A percentile compares a stretch with the other conserved stretches of the same genome.
phyloP scores from a whole-genome alignment of 345 rosid species.

The Salix koriyanagi region DNA sequence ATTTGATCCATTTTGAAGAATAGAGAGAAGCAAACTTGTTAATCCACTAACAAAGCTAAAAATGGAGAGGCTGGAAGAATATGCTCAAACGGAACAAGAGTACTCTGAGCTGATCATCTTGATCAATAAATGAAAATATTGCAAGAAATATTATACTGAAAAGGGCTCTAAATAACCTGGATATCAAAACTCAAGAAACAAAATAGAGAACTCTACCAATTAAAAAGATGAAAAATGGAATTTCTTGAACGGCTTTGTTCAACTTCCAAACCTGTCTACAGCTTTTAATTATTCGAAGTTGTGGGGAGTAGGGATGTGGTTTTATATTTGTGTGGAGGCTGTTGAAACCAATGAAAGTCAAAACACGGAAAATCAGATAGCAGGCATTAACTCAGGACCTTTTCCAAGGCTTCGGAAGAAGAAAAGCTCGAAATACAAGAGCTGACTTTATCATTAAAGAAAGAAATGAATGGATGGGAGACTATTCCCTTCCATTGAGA shows the following conservation, averaged over 20 bases:
- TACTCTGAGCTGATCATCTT: neutral
- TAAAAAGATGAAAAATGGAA: neutral
- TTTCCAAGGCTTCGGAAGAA: slow-evolving; percentile 12
- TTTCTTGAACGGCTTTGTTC: neutral
- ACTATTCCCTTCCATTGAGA: neutral
- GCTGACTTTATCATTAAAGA: neutral
- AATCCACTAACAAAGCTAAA: too few relatives aligned
- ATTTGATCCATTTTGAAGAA: slow-evolving; percentile 26
- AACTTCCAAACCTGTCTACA: neutral
- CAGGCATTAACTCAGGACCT: neutral
- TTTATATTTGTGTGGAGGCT: neutral
- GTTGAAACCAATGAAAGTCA: slow-evolving; percentile 28
- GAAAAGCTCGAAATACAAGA: neutral
- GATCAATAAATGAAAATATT: too few relatives aligned
- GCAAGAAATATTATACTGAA: too few relatives aligned
- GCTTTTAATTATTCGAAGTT: neutral
- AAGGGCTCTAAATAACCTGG: too few relatives aligned
- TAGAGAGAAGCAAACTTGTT: neutral
- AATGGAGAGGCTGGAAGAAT: too few relatives aligned
- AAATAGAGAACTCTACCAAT: neutral
- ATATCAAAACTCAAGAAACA: too few relatives aligned
- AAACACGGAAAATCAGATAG: slow-evolving; percentile 29
- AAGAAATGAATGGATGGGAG: neutral
- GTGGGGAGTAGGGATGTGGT: neutral
- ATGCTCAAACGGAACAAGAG: neutral